These are phyloP conservation scores for Serendipita sp. DNA, from an alignment of 768 basidiomycete species.

Conservation along the genomic window DNA sequence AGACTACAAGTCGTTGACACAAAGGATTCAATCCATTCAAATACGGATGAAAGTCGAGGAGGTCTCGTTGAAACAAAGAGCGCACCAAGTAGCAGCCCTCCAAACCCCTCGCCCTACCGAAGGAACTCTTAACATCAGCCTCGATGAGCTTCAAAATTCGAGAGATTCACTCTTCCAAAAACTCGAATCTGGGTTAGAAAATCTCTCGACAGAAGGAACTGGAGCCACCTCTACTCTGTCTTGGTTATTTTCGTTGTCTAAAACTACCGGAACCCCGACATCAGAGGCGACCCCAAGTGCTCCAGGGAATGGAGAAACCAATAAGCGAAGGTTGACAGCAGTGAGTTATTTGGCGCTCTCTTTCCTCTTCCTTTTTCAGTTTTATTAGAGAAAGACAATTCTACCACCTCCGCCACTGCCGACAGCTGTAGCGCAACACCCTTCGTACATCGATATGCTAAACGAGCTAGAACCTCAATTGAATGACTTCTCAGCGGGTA, in stretches of 20 bases:
- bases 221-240: too few species aligned
- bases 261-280: too few species aligned
- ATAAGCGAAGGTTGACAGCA: too few species aligned
- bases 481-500: too few species aligned
- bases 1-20: background rate
- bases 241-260: too few species aligned
- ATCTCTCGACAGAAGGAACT: background rate
- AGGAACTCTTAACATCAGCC: background rate
- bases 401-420: background rate
- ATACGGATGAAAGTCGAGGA: background rate
- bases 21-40: background rate
- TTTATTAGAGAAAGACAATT: background rate
- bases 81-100: background rate
- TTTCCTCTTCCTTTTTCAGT: background rate
- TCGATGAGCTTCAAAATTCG: background rate
- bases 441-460: too few species aligned
- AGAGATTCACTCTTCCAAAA: background rate
- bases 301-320: too few species aligned
- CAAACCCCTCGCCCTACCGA: background rate
- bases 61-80: background rate
- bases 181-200: background rate
- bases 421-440: background rate
- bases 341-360: too few species aligned
- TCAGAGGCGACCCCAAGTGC: too few species aligned
- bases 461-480: too few species aligned